Percentiles rank a stretch among this genome's conserved stretches.
These are phyloP conservation scores for Pestalotiopsis sp. DNA, from an alignment of 2,329 filamentous ascomycete genomes.

Conservation along the genomic window DNA sequence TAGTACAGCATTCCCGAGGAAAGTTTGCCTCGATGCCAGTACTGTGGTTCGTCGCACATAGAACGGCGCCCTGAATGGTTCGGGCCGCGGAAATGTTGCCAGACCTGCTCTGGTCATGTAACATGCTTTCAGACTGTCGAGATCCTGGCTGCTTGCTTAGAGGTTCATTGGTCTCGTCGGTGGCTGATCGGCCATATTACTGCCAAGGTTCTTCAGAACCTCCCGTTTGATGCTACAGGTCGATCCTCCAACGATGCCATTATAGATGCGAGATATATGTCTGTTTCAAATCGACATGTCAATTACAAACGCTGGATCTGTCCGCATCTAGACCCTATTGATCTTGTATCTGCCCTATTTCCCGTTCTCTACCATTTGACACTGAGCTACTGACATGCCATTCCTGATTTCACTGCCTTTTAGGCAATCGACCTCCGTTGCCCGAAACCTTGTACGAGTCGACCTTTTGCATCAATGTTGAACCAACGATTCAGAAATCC, in stretches of 20 bases:
- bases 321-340: no score
- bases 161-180: not conserved
- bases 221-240: not conserved
- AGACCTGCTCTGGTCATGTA: not conserved
- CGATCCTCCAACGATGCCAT: not conserved
- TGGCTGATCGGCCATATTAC: not conserved
- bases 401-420: no score
- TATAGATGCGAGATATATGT: not conserved
- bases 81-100: not conserved
- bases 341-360: no score
- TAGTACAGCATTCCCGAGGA: not conserved
- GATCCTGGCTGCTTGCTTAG: not conserved
- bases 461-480: no score
- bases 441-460: no score
- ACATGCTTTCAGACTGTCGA: not conserved
- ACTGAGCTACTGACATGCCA: no score
- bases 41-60: not conserved
- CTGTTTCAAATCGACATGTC: no score
- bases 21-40: not conserved
- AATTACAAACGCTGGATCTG: no score
- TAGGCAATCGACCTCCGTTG: no score
- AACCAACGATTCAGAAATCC: no score
- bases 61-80: not conserved
- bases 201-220: not conserved
- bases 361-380: no score